Base-by-base conservation (phyloP, 176 grass and related monocot genomes). In the Calamus simplicifolius region DNA sequence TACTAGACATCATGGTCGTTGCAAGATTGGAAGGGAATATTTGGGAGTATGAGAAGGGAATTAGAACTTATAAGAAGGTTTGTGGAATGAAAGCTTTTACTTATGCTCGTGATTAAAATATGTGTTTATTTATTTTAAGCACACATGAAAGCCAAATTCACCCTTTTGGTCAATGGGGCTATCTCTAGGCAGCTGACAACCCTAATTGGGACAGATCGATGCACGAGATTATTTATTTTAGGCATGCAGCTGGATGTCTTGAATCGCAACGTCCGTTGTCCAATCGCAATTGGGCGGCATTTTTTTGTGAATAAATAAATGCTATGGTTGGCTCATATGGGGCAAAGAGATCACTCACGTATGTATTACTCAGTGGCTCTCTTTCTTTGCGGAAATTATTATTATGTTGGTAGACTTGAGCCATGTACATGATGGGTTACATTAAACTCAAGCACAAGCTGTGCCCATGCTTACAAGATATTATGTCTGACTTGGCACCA, bases 21-120 rank as follows among this genome's bases (percentile, higher is more conserved):
- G 56, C 72, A 81, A 67, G 82, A 86, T 89, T 85, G 80, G 75
- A 50, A 77, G 19, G 77, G 82, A 90, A 90, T 90, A 84, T 95
- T 90, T 84, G 86, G 83, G 83, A 50, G 67, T 48, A 69, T 79
- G 85, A 64, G 73, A 76, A 83, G 72, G 51, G 73, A 79, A 79
- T 79, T 79, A 72, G 70, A 54, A 62, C 69, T 78, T 64, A 23
- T 64, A 23, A 66, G 76, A 81, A 56, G 51, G 57, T 56, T 73
- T 77, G 49, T 61, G 52, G 55, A 6, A 51, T 29, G 52, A 51
- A 2, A 26, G 50, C 65, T 71, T 79, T 70, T 79, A 74, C 59
- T 74, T 70, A 79, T 56, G 50, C 50, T 30, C 64, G 38, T 67
- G 59, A 73, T 43, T 43, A 43, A 13, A 43, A 43, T 43, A 43